Evolutionary conservation across 352 stramenopile species (phyloP), one percentile per base, ranked within the genome.

Genomic region (Phytophthora sp.): DNA sequence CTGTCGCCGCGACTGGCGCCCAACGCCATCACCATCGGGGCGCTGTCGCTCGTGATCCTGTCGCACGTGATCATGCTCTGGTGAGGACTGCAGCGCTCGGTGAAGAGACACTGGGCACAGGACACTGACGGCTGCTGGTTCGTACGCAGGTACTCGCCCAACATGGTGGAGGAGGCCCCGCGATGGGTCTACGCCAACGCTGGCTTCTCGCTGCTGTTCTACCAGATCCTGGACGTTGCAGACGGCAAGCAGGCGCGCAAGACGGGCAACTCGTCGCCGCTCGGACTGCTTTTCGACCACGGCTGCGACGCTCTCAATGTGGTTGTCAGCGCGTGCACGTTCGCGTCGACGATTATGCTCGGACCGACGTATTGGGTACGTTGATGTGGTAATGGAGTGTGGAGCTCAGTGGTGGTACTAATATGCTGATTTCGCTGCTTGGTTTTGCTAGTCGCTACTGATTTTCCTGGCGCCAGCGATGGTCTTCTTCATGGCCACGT

Each of bases 401-500:
- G 17, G 15, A 15, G 9, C n/a, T 24, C 11, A n/a, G 13, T 34
- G 20, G 18, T 32, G 13, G 12, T 39, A 66, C 59, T 59, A 35
- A 39, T 34, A 21, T 24, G 12, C 30, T 39, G 10, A 18, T 69
- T 26, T 69, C 30, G 10, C 8, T 49, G 20, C 38, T 23, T 48
- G 8, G 20, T 69, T 11, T 67, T 54, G 50, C 32, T 66, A 96
- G 89, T 92, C 79, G 62, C 74, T 96, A 55, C 61, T 86, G 43
- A 74, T 87, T 45, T 84, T 87, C 56, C 72, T 84, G 15, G 70
- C 75, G 23, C 91, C 65, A 59, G 88, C 82, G 39, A 96, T 81
- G 81, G 87, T 98, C 5, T 99, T 99, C 70, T 99, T 98, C 63
- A 93, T 98, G 74, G 89, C 93, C 10, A 99, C 96, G n/a, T 99